A percentile compares a stretch with the other conserved stretches of the same genome.
phyloP scores from a whole-genome alignment of 805 yeast genomes.

The Priceomyces castillae region DNA sequence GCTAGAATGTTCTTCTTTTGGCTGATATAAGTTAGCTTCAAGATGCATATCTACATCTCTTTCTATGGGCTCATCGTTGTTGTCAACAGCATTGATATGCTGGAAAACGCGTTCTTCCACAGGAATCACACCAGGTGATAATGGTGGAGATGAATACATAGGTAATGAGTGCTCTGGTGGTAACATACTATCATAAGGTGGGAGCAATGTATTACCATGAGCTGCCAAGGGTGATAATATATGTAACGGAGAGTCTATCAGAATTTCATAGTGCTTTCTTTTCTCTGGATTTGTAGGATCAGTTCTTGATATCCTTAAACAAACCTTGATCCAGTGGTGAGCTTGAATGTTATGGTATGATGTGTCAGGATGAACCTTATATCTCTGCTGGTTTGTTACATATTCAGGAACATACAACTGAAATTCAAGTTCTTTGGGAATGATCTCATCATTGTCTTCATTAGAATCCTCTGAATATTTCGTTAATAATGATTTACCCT shows the following conservation, averaged over 20 bases:
- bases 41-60: slow-evolving; percentile 40
- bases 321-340: slow-evolving; percentile 93
- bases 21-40: slow-evolving; percentile 52
- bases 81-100: slow-evolving; percentile 23
- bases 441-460: slow-evolving; percentile 49
- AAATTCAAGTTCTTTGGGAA: slow-evolving; percentile 79
- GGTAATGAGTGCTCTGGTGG: slow-evolving; percentile 17
- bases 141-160: slow-evolving; percentile 41
- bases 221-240: slow-evolving; percentile 73
- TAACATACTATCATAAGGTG: slow-evolving; percentile 53
- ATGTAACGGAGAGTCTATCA: slow-evolving; percentile 92
- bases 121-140: slow-evolving; percentile 54
- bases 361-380: slow-evolving; percentile 76
- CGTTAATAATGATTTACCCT: slow-evolving; percentile 47
- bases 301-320: slow-evolving; percentile 71
- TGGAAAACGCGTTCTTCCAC: slow-evolving; percentile 34
- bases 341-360: slow-evolving; percentile 75
- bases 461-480: slow-evolving; percentile 30
- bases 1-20: slow-evolving; percentile 38
- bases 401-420: slow-evolving; percentile 80
- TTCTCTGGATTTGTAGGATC: slow-evolving; percentile 54
- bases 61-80: slow-evolving; percentile 34
- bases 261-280: slow-evolving; percentile 89
- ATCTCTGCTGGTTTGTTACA: slow-evolving; percentile 50
- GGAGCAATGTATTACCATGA: slow-evolving; percentile 74